Evolutionary conservation across 352 stramenopile species (phyloP).

Genomic region (Globisporangium camurandrum): DNA sequence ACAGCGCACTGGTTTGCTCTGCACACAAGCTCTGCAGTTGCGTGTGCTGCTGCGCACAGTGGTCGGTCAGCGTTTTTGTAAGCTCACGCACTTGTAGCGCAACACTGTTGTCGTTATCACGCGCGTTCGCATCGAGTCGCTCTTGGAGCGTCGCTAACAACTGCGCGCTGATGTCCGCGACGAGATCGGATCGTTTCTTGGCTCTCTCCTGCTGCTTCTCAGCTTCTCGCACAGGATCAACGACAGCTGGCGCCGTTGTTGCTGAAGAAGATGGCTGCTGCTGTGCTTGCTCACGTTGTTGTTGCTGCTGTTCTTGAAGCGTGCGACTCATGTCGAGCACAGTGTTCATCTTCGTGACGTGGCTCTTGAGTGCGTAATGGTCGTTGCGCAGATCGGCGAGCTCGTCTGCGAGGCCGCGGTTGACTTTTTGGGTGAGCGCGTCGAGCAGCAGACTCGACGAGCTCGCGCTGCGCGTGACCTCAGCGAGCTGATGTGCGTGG

Average conservation of each 20-base stretch:
- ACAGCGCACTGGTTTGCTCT: not conserved
- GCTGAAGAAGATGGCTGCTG: not conserved
- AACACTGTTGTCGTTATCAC: constrained; percentile 9
- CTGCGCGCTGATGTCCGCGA: not conserved
- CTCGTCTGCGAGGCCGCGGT: constrained; percentile 44
- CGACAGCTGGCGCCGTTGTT: not conserved
- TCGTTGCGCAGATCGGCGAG: constrained; percentile 42
- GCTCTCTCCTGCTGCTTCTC: constrained; percentile 14
- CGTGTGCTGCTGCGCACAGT: not conserved
- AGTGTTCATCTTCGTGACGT: constrained; percentile 30
- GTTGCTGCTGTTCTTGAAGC: constrained; percentile 4
- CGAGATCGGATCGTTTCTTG: constrained; percentile 12
- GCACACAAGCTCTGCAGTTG: not conserved
- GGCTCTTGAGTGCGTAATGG: constrained; percentile 45
- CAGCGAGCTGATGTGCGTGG: constrained; percentile 65
- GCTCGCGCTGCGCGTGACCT: constrained; percentile 49
- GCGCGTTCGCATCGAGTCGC: constrained; percentile 2
- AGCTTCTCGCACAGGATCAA: constrained; percentile 7
- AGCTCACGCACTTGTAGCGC: not conserved
- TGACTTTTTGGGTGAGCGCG: constrained; percentile 56
- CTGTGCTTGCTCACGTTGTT: not conserved
- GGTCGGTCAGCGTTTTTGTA: not conserved
- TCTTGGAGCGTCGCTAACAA: not conserved
- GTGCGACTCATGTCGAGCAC: constrained; percentile 7
- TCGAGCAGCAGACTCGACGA: constrained; percentile 55